Evolutionary conservation across 352 stramenopile species (phyloP).

Genomic region (Globisporangium carolinianum): DNA sequence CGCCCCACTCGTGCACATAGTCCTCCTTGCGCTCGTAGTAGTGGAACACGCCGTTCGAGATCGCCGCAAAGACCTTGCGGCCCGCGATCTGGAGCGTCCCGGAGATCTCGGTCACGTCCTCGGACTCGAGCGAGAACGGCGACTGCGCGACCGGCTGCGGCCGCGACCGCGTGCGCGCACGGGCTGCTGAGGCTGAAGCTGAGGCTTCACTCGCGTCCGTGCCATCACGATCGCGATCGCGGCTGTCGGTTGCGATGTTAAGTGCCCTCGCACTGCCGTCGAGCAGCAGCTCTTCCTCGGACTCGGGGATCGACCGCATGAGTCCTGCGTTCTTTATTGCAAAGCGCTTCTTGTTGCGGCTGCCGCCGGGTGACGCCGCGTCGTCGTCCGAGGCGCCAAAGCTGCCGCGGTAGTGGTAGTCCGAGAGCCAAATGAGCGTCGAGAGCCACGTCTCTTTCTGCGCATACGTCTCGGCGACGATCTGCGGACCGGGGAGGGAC

Average conservation of each 20-base stretch:
- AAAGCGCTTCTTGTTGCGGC: conserved; percentile 32
- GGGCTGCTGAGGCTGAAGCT: neutral
- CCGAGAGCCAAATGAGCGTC: conserved; percentile 78
- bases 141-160: conserved; percentile 13
- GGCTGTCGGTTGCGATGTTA: neutral
- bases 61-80: conserved; percentile 59
- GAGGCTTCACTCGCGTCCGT: too few relatives aligned
- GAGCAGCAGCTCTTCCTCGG: conserved; percentile 19
- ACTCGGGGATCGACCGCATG: conserved; percentile 43
- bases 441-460: conserved; percentile 86
- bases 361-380: conserved; percentile 10
- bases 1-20: conserved; percentile 78
- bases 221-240: too few relatives aligned
- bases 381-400: conserved; percentile 10
- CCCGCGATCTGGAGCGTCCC: conserved; percentile 46
- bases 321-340: conserved; percentile 33
- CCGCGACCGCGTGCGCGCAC: conserved; percentile 3
- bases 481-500: conserved; percentile 5
- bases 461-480: conserved; percentile 70
- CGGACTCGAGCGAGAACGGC: conserved; percentile 13
- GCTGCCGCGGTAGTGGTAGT: conserved; percentile 66
- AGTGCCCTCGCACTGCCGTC: neutral
- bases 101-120: conserved; percentile 16
- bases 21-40: conserved; percentile 83
- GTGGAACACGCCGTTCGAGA: conserved; percentile 79